Evolutionary conservation across 768 basidiomycete genomes (phyloP), one percentile per base, ranked within the genome.

Genomic region (Stropharia rugosoannulata): DNA sequence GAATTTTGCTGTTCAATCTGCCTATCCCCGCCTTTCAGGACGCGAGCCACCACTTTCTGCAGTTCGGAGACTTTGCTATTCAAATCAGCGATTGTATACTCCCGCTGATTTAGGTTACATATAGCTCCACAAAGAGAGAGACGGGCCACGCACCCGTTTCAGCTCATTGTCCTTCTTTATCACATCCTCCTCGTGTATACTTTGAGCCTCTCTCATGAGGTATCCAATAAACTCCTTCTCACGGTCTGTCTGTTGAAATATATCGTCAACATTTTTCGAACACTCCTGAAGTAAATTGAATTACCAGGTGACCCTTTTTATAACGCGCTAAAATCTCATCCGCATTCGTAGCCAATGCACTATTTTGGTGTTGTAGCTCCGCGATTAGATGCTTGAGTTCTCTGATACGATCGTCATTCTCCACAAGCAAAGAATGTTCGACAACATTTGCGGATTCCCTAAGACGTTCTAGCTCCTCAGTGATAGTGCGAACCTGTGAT

Each of bases 121-220:
- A 32, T 32, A 22, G 19, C 8, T 44, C 29, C 29, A 32, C 29
- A 32, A 32, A 32, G 7, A 18, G 41, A 36, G 36, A 44, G 19
- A 19, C 5, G 6, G 5, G n/a, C 6, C 25, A 67, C 73, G 41
- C 57, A 84, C 84, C 58, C 78, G 73, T 56, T 77, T 78, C 27
- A 86, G 73, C 52, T 85, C 83, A 59, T 85, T 83, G 49, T 73
- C 73, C 64, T 84, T 84, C 22, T 71, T 73, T 29, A 84, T 75
- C 37, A 79, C 69, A 15, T 80, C 78, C 49, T 83, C 75, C 57
- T 83, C 84, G 59, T 84, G 76, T 18, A 79, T 66, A 10, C 74
- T 72, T 49, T 78, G 73, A 13, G 80, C 74, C 45, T 77, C 66
- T 39, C 69, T 68, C 59, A 81, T 72, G 29, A 86, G 60, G 46